phyloP scores from a whole-genome alignment of 306 rosid species.

The Citrullus mucosospermus region DNA sequence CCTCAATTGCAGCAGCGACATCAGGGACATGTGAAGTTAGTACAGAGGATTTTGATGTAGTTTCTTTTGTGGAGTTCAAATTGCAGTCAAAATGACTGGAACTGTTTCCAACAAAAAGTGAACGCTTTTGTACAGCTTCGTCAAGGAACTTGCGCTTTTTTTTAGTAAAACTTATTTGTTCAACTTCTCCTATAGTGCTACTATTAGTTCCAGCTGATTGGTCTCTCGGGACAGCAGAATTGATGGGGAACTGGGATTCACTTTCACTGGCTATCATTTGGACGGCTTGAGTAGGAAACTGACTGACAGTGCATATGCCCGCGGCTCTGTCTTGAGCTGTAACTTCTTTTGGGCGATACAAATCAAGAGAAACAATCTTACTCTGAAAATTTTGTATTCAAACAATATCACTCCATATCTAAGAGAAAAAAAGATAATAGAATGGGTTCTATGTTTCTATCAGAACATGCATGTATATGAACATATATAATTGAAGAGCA shows the following conservation, averaged over 20 bases:
- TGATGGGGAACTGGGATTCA: conserved; percentile 47
- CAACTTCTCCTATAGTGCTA: conserved; percentile 22
- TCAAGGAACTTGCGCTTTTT: conserved; percentile 68
- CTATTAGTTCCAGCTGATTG: conserved; percentile 16
- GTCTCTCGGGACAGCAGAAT: conserved; percentile 28
- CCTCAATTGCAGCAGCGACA: conserved; percentile 95
- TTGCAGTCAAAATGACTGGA: conserved; percentile 20
- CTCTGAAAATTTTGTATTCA: conserved; percentile 32
- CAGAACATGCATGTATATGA: conserved; percentile 7
- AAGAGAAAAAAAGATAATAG: not conserved
- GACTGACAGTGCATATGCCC: conserved; percentile 58
- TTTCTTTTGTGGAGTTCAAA: conserved; percentile 27
- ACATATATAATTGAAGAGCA: not conserved
- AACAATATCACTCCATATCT: conserved; percentile 1
- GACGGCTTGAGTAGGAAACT: conserved; percentile 73
- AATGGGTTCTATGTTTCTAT: not conserved
- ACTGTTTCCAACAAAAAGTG: conserved; percentile 21
- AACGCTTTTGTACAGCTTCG: conserved; percentile 27
- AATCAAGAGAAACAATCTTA: conserved; percentile 46
- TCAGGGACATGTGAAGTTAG: conserved; percentile 57
- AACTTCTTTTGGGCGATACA: conserved; percentile 63
- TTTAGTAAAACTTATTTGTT: conserved; percentile 22
- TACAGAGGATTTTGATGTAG: conserved; percentile 17
- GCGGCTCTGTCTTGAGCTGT: conserved; percentile 71
- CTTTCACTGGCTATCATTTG: conserved; percentile 31